Base-by-base conservation (phyloP, 306 rosid species). In the Aeschynomene evenia region DNA sequence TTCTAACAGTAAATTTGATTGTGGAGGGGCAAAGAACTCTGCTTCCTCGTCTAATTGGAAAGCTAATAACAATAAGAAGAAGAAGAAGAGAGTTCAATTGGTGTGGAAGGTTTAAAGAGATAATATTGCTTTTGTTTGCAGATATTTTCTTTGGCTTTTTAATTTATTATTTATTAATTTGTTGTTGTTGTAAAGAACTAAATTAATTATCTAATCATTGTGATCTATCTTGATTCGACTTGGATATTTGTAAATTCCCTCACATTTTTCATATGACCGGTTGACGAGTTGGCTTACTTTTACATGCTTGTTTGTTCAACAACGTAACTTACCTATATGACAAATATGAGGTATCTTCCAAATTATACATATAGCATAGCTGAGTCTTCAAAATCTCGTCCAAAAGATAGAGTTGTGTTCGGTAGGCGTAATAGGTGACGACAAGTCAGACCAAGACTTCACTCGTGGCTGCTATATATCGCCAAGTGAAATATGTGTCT, bases 31-130 rank as follows among this genome's bases (percentile, higher is more conserved):
- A 72, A 76, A 61, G 51, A 76, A 1, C 22, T 28, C 28, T 0
- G 48, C 37, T 57, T 66, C 45, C 16, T 3, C 37, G n/a, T n/a
- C n/a, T n/a, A n/a, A n/a, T 0, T 15, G 39, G 51, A 6, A 12
- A 48, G 21, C 6, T 0, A 63, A 66, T 52, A 6, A 21, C 42
- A 46, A 22, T 31, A 55, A 23, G 28, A 62, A 51, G 23, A 68
- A 66, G 9, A 68, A 71, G 14, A 66, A 77, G 63, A 21, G 48
- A 22, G 68, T 69, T 68, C 80, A 80, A 15, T 34, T 80, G 53
- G 81, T 59, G 22, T 83, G 87, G 86, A 83, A 70, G 49, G 49
- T 72, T 69, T 83, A 14, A 72, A 67, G 22, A 5, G 48, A 40
- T 12, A 5, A 11, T 24, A n/a, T 48, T 60, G 67, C 9, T 51